Base-by-base conservation (phyloP, 2,329 filamentous ascomycete genomes). In the Sporothrix globosa region DNA sequence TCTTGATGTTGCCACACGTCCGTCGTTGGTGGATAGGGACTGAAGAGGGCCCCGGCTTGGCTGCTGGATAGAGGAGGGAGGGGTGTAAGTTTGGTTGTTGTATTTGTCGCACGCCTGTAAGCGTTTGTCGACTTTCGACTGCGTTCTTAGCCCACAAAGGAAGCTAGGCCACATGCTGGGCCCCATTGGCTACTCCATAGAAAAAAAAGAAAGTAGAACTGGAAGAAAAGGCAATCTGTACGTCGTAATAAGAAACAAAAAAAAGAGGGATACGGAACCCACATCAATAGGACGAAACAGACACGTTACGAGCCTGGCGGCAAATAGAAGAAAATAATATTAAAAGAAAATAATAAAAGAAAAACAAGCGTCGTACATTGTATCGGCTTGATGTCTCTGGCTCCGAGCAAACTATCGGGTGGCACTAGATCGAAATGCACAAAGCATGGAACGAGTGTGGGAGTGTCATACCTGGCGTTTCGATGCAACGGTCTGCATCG, bases 1-100 rank as follows among this genome's bases (percentile, higher is more conserved):
- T 21, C 46, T 50, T 34, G 24, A 50, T 68, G 67, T 56, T 60
- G 67, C 67, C 67, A 69, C 67, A 69, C 53, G 44, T 48, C 27
- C n/a, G 17, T n/a, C 34, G 44, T 30, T 48, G 67, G 19, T 48
- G 34, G 50, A 53, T 30, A 24, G 34, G 63, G 54, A 19, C 14
- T 41, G 30, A 19, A 54, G 24, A 60, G 30, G 54, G 44, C 19
- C 44, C 44, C 17, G 17, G 61, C 19, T 30, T 67, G 27, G 30
- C 44, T 54, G 65, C 34, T 44, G 39, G 39, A 11, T 10, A 34
- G 56, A 24, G 13, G 39, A 39, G 34, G 30, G 65, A n/a, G 19
- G 53, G 67, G 41, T 52, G 30, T 41, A 61, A 44, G 58, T 46
- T 63, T 19, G 4, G n/a, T 46, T 24, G 52, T 24, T 17, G 41